These are phyloP conservation scores for Akanthomyces uredinophilus DNA, from an alignment of 2,329 filamentous ascomycete genomes.

Conservation along the genomic window DNA sequence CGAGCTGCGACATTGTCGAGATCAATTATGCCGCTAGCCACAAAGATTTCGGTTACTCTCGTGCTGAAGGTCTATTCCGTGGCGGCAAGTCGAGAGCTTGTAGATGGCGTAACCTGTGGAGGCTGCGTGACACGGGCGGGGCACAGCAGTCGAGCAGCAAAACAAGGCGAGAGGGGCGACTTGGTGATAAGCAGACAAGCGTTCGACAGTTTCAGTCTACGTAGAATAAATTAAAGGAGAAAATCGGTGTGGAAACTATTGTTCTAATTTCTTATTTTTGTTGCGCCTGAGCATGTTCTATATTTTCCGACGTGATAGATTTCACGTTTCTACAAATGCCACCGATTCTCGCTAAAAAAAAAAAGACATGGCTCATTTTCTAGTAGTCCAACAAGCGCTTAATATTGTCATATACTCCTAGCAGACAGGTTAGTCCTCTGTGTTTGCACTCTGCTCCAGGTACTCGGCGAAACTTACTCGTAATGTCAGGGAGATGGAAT, in stretches of 20 bases:
- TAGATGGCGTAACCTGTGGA: constrained; percentile 15
- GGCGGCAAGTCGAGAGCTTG: constrained; percentile 4
- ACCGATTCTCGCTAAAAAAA: constrained; percentile 1
- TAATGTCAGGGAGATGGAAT: constrained; percentile 79
- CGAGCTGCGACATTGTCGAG: constrained; percentile 33
- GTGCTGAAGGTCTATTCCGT: neutral
- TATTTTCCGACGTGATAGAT: neutral
- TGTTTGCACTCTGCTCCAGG: too few relatives aligned
- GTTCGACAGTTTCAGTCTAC: neutral
- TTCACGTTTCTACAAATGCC: neutral
- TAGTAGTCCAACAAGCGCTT: constrained; percentile 63
- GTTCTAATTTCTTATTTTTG: neutral
- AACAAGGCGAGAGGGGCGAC: constrained; percentile 2
- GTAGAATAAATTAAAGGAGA: neutral
- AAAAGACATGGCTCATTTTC: constrained; percentile 7
- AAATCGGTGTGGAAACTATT: neutral
- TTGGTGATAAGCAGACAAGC: neutral
- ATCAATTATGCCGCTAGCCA: constrained; percentile 3
- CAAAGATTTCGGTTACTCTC: neutral
- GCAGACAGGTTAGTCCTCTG: neutral
- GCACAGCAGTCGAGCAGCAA: neutral
- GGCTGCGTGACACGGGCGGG: constrained; percentile 13
- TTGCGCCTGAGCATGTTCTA: constrained; percentile 3
- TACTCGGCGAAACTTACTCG: constrained; percentile 54
- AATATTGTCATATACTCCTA: constrained; percentile 68